phyloP scores from a whole-genome alignment of 208 protist genomes.

The Acanthamoeba sp. region DNA sequence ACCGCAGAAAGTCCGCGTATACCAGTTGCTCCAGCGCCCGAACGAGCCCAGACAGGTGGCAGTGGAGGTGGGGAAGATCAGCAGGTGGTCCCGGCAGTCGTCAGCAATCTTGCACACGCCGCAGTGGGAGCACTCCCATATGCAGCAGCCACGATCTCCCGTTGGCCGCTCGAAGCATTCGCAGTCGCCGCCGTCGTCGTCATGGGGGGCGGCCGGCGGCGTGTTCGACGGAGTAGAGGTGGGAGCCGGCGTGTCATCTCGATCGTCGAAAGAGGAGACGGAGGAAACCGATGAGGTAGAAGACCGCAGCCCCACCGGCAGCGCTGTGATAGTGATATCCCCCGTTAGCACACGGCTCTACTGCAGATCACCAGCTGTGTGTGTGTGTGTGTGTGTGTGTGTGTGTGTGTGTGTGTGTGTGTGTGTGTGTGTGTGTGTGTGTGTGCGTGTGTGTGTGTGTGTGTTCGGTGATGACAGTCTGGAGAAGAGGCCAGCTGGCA shows the following conservation, averaged over 20 bases:
- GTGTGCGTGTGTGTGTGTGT: too few relatives aligned
- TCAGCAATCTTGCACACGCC: conserved; percentile 54
- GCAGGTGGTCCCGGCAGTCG: neutral
- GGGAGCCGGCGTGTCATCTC: neutral
- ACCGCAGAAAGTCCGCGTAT: conserved; percentile 13
- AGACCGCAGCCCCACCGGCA: neutral
- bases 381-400: too few relatives aligned
- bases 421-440: too few relatives aligned
- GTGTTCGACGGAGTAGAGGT: neutral
- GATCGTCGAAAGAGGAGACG: neutral
- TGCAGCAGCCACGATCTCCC: neutral
- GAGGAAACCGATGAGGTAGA: neutral
- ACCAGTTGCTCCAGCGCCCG: neutral
- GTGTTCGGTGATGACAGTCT: too few relatives aligned
- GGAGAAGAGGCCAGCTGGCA: neutral
- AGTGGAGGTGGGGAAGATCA: neutral
- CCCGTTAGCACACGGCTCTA: too few relatives aligned
- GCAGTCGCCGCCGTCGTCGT: neutral
- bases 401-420: too few relatives aligned
- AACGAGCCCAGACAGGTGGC: neutral
- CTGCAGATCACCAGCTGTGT: too few relatives aligned
- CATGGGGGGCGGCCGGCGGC: too few relatives aligned
- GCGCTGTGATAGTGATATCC: too few relatives aligned
- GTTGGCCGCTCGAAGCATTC: neutral
- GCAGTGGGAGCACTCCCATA: neutral